Conservation (phyloP, 2,329 filamentous ascomycete genomes). For the Knoxdaviesia proteae region DNA sequence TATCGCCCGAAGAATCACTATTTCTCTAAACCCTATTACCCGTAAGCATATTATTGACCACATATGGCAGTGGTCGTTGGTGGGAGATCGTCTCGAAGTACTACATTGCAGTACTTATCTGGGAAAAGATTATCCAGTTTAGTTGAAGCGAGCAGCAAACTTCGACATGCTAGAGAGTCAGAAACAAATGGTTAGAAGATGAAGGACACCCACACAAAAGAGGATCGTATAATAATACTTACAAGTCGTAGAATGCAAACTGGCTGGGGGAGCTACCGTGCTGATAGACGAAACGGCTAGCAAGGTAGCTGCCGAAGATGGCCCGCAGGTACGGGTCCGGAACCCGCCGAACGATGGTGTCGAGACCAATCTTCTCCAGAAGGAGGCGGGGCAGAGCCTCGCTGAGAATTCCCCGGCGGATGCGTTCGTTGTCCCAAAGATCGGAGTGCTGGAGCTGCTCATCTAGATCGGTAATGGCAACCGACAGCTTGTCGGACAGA, state of each 20-base stretch:
- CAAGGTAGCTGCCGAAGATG: slow-evolving; percentile 91
- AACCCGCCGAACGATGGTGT: slow-evolving; percentile 69
- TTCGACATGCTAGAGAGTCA: slow-evolving; percentile 31
- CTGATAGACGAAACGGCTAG: slow-evolving; percentile 89
- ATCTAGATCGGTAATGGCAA: slow-evolving; percentile 88
- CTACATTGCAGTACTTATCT: too few species aligned
- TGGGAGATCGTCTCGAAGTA: too few species aligned
- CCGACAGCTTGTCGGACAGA: slow-evolving; percentile 76
- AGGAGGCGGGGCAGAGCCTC: slow-evolving; percentile 76
- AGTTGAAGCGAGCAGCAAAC: slow-evolving; percentile 1
- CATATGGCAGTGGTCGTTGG: too few species aligned
- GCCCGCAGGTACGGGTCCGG: slow-evolving; percentile 81
- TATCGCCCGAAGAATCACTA: neutral
- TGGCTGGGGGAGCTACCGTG: slow-evolving; percentile 84
- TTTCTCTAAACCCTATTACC: too few species aligned
- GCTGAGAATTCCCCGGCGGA: slow-evolving; percentile 56
- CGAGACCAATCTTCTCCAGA: slow-evolving; percentile 73
- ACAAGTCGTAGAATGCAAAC: slow-evolving; percentile 98
- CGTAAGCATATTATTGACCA: too few species aligned
- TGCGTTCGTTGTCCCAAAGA: slow-evolving; percentile 65
- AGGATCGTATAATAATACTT: slow-evolving; percentile 20
- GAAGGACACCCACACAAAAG: neutral
- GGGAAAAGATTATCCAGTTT: neutral
- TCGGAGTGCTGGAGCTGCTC: slow-evolving; percentile 90
- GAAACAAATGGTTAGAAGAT: neutral